phyloP scores from a whole-genome alignment of 1,284 basidiomycete species.

The Wolfiporia cocos region DNA sequence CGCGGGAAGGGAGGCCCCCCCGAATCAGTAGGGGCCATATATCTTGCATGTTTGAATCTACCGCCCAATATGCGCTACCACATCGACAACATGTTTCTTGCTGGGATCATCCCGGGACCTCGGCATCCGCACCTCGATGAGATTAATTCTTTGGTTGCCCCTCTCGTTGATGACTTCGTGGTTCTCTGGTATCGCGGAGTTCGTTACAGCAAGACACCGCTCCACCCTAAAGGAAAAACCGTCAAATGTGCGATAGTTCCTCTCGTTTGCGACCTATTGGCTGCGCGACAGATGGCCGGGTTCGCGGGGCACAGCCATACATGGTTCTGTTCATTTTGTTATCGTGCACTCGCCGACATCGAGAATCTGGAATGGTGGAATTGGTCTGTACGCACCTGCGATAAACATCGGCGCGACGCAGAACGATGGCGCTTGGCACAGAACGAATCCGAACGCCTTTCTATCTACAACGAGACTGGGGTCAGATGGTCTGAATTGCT shows the following conservation, averaged over 20 bases:
- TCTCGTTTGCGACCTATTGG: slow-evolving; percentile 30
- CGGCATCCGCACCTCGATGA: slow-evolving; percentile 25
- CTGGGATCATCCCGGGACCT: slow-evolving; percentile 30
- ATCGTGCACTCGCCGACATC: slow-evolving; percentile 21
- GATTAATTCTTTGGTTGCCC: slow-evolving; percentile 29
- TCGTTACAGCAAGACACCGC: slow-evolving; percentile 21
- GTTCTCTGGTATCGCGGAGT: slow-evolving; percentile 27
- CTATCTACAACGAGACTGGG: slow-evolving; percentile 15
- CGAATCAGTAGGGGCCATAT: slow-evolving; percentile 12
- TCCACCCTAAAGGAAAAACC: slow-evolving; percentile 20
- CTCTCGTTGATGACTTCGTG: slow-evolving; percentile 29
- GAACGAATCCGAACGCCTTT: background rate
- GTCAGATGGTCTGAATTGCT: slow-evolving; percentile 23
- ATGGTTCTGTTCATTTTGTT: slow-evolving; percentile 30
- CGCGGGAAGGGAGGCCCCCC: slow-evolving; percentile 12
- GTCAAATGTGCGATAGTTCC: slow-evolving; percentile 20
- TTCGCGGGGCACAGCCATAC: slow-evolving; percentile 19
- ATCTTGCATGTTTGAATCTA: slow-evolving; percentile 22
- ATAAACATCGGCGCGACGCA: slow-evolving; percentile 14
- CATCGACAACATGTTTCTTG: slow-evolving; percentile 22
- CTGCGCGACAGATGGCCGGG: slow-evolving; percentile 28
- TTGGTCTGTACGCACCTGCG: slow-evolving; percentile 16
- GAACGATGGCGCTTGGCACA: slow-evolving; percentile 13
- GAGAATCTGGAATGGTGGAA: slow-evolving; percentile 16
- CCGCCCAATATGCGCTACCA: slow-evolving; percentile 22